These are phyloP conservation scores for Cryptococcus deneoformans DNA, from an alignment of 1,284 basidiomycete genomes.

Conservation along the genomic window DNA sequence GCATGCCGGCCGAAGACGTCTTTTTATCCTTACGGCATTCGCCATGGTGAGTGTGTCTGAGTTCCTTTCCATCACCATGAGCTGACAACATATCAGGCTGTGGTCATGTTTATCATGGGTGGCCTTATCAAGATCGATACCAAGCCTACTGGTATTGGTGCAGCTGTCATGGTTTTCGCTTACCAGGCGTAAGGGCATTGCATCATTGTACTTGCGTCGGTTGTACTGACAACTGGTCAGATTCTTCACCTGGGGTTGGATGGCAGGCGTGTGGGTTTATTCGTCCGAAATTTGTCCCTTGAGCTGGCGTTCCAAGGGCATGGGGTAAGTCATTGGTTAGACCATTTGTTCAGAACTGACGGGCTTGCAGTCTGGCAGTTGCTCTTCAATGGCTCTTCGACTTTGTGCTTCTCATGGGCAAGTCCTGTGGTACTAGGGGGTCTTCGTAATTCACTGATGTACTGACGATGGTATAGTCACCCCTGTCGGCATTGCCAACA, in stretches of 20 bases:
- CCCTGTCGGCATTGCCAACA: slow-evolving; percentile 56
- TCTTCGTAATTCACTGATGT: not conserved
- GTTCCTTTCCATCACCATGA: not conserved
- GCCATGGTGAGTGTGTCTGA: slow-evolving; percentile 10
- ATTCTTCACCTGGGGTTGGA: slow-evolving; percentile 20
- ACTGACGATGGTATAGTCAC: slow-evolving; percentile 37
- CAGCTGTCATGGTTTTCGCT: slow-evolving; percentile 17
- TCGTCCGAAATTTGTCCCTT: slow-evolving; percentile 19
- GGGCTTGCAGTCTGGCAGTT: slow-evolving; percentile 12
- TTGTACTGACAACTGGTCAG: not conserved
- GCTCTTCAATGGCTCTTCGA: slow-evolving; percentile 18
- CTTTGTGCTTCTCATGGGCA: slow-evolving; percentile 53
- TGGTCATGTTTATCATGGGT: slow-evolving; percentile 18
- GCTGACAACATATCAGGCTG: slow-evolving; percentile 3
- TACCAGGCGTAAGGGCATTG: slow-evolving; percentile 12
- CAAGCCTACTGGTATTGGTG: slow-evolving; percentile 14
- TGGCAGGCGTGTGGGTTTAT: slow-evolving; percentile 22
- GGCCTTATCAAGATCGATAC: slow-evolving; percentile 19
- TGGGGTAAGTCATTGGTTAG: slow-evolving; percentile 8
- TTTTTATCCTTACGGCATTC: slow-evolving; percentile 16
- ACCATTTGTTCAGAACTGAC: not conserved
- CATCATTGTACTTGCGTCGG: not conserved
- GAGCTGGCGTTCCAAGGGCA: slow-evolving; percentile 19
- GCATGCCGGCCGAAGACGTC: slow-evolving; percentile 12
- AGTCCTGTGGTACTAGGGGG: not conserved